Evolutionary conservation across 345 rosid genomes (phyloP), one percentile per base, ranked within the genome.

Genomic region (Iberis pinnata): DNA sequence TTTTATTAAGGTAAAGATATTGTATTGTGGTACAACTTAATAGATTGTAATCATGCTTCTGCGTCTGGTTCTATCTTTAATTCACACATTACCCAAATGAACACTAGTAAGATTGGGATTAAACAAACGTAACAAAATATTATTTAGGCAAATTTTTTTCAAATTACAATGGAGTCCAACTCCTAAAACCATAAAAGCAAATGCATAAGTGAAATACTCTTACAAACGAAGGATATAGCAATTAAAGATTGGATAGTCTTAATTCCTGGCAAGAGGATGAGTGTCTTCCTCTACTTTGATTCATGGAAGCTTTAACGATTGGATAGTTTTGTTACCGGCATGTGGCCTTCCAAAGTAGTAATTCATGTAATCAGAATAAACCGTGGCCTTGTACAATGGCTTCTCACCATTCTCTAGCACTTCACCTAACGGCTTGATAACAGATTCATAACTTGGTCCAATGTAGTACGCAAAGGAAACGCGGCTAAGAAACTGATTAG

Each of bases 341-440:
- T 56, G 61, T 0, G 61, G 61, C 24, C 22, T 56, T 32, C 8
- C 41, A 31, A 61, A 61, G 45, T 9, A 61, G 43, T 52, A 22
- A 6, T 42, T 61, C 43, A 50, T 18, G 37, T 61, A 51, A 42
- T 61, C 59, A 8, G 52, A 22, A 52, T 40, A 61, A 20, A 16
- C 17, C 0, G 22, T 32, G 10, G 11, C 3, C 59, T 33, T 61
- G 25, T 61, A 61, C 35, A 42, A 13, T 5, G 58, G 37, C 10
- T 19, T 51, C 43, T 61, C 67, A 8, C 52, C 59, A 12, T 17
- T 42, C 49, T 22, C 52, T n/a, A 61, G 36, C 52, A 43, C 52
- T 41, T 43, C 67, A 19, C 18, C 9, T 10, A 61, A 24, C 6
- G 53, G 67, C 18, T 53, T 19, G 26, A 61, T 33, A 7, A 43